phyloP scores from a whole-genome alignment of 305 asterid genomes.

The Solanum chacoense region DNA sequence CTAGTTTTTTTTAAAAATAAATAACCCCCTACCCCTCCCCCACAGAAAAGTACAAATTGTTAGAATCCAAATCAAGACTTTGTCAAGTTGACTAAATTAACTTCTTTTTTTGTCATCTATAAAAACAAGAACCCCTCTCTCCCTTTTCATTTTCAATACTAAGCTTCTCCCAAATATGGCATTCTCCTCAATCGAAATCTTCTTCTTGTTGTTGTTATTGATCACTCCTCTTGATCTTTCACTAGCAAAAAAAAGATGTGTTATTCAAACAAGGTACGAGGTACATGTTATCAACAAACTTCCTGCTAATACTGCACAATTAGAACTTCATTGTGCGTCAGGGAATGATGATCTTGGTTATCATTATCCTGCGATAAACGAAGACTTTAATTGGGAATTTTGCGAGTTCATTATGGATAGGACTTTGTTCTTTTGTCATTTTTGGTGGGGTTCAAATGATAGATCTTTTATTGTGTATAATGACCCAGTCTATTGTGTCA shows the following conservation, averaged over 20 bases:
- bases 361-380: not conserved
- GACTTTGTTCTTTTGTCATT: not conserved
- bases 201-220: not conserved
- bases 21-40: not conserved
- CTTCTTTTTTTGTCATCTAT: not conserved
- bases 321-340: slow-evolving; percentile 6
- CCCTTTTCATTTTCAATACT: not conserved
- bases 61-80: not conserved
- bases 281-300: not conserved
- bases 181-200: not conserved
- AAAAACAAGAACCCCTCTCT: not conserved
- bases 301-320: not conserved
- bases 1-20: too few species aligned
- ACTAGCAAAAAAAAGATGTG: not conserved
- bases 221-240: not conserved
- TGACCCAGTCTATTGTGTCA: not conserved
- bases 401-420: not conserved
- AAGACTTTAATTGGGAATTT: not conserved
- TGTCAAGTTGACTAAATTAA: not conserved
- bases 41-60: not conserved
- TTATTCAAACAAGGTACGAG: not conserved
- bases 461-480: not conserved
- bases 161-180: not conserved
- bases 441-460: not conserved
- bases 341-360: not conserved